Evolutionary conservation across 1,284 basidiomycete genomes (phyloP).

Genomic region (Malassezia obtusa): DNA sequence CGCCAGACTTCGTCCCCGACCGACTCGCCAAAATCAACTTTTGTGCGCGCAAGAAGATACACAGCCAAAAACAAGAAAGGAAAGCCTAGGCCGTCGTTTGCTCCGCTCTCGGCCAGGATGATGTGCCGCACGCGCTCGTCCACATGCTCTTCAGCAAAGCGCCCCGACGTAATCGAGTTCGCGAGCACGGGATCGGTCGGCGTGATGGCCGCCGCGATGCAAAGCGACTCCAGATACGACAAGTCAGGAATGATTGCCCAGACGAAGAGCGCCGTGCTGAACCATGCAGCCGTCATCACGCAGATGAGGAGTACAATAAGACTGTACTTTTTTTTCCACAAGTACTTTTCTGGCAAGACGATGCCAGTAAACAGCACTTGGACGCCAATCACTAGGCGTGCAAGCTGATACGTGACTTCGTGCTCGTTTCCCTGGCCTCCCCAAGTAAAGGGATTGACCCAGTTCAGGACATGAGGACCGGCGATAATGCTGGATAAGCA

Average conservation of each 20-base stretch:
- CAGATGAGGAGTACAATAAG: slow-evolving; percentile 45
- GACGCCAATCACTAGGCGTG: slow-evolving; percentile 45
- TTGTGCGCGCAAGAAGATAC: slow-evolving; percentile 36
- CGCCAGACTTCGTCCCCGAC: slow-evolving; percentile 43
- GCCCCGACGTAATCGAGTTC: slow-evolving; percentile 47
- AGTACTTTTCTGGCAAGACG: slow-evolving; percentile 46
- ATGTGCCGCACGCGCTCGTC: slow-evolving; percentile 48
- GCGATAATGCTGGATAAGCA: slow-evolving; percentile 25
- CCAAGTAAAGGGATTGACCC: slow-evolving; percentile 42
- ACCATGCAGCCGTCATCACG: slow-evolving; percentile 50
- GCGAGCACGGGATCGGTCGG: slow-evolving; percentile 50
- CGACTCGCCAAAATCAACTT: slow-evolving; percentile 26
- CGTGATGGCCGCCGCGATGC: slow-evolving; percentile 49
- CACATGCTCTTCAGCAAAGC: slow-evolving; percentile 50
- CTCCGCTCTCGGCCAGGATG: slow-evolving; percentile 49
- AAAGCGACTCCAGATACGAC: slow-evolving; percentile 48
- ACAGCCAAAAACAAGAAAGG: slow-evolving; percentile 47
- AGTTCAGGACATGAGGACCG: slow-evolving; percentile 41
- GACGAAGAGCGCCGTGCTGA: slow-evolving; percentile 47
- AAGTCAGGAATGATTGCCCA: slow-evolving; percentile 46
- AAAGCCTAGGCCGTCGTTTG: slow-evolving; percentile 49
- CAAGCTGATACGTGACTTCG: slow-evolving; percentile 48
- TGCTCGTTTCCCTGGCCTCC: slow-evolving; percentile 24
- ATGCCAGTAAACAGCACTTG: slow-evolving; percentile 50
- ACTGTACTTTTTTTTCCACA: slow-evolving; percentile 39